Evolutionary conservation across 2,329 filamentous ascomycete species (phyloP).

Genomic region (Furcasterigmium furcatum): DNA sequence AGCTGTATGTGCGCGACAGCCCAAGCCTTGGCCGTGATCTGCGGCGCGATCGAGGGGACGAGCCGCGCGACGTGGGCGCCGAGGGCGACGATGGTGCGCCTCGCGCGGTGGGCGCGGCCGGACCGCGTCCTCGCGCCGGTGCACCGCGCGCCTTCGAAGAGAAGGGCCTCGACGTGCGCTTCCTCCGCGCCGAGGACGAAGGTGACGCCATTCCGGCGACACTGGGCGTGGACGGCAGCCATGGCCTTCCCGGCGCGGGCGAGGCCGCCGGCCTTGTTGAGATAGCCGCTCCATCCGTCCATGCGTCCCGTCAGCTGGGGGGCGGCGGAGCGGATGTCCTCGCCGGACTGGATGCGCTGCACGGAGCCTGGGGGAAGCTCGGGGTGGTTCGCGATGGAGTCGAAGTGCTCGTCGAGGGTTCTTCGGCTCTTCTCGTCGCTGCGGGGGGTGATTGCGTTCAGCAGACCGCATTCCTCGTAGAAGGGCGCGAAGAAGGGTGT

Average conservation of each 20-base stretch:
- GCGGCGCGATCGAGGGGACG: conserved; percentile 42
- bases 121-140: background rate
- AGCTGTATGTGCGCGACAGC: conserved; percentile 58
- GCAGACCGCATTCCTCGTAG: no score
- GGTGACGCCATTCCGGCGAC: conserved; percentile 31
- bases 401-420: conserved; percentile 38
- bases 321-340: conserved; percentile 44
- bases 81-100: conserved; percentile 42
- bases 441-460: no score
- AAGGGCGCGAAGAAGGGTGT: no score
- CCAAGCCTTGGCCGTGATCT: conserved; percentile 55
- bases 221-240: conserved; percentile 38
- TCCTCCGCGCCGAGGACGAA: conserved; percentile 24
- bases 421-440: no score
- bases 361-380: background rate
- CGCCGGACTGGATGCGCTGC: conserved; percentile 29
- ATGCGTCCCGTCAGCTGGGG: conserved; percentile 49
- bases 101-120: no score
- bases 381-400: no score
- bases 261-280: conserved; percentile 55
- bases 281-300: no score
- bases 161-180: background rate
- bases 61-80: conserved; percentile 47
- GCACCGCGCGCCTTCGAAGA: background rate
- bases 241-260: conserved; percentile 52